Evolutionary conservation across 305 asterid genomes (phyloP).

Genomic region (Rubia tinctorum): DNA sequence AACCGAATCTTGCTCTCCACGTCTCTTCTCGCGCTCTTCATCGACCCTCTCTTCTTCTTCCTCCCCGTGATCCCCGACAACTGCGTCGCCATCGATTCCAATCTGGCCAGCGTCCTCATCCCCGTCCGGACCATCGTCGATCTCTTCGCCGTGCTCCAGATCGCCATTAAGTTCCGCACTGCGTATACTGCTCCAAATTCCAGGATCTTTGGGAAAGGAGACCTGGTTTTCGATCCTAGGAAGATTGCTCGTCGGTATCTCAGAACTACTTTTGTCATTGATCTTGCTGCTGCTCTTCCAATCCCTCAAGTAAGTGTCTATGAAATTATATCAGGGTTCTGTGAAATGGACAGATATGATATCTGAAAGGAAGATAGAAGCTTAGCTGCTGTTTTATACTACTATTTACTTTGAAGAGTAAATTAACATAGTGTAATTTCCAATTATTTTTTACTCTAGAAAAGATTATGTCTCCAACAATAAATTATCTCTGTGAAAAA

Average conservation of each 20-base stretch:
- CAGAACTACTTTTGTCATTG: slow-evolving; percentile 60
- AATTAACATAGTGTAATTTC: no score
- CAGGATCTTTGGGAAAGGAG: slow-evolving; percentile 80
- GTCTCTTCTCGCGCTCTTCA: slow-evolving; percentile 58
- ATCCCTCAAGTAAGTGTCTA: slow-evolving; percentile 64
- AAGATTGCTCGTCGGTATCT: slow-evolving; percentile 58
- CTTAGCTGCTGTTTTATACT: no score
- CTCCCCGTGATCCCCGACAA: slow-evolving; percentile 38
- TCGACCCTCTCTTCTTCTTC: slow-evolving; percentile 74
- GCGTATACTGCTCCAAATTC: slow-evolving; percentile 62
- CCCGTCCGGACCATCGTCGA: slow-evolving; percentile 52
- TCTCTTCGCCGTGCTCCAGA: slow-evolving; percentile 60
- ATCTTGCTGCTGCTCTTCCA: slow-evolving; percentile 82
- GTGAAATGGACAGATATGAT: no score
- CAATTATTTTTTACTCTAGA: no score
- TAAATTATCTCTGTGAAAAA: no score
- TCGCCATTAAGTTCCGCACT: slow-evolving; percentile 72
- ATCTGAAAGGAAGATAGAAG: no score
- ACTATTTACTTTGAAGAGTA: no score
- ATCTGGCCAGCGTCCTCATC: slow-evolving; percentile 40
- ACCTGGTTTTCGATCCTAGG: slow-evolving; percentile 51
- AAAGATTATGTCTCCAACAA: no score
- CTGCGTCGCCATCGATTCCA: slow-evolving; percentile 53
- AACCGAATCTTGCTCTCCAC: slow-evolving; percentile 59
- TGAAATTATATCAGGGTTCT: no score